phyloP scores from a whole-genome alignment of 768 basidiomycete genomes.

The Tricholoma bakamatsutake region DNA sequence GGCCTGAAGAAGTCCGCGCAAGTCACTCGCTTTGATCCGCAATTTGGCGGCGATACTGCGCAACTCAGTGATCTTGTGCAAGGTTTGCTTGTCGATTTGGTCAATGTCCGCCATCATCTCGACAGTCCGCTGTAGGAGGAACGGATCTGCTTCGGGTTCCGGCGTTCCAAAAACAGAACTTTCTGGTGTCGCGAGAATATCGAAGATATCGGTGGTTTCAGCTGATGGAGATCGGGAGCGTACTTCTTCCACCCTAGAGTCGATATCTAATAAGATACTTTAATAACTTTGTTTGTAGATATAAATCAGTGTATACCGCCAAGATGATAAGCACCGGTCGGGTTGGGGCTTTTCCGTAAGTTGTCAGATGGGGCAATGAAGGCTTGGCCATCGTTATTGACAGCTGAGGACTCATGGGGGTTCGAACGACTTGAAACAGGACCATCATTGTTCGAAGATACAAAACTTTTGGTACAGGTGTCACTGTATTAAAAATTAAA shows the following conservation, averaged over 20 bases:
- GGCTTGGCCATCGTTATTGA: neutral
- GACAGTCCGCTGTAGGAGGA: slow-evolving; percentile 11
- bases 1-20: slow-evolving; percentile 8
- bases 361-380: neutral
- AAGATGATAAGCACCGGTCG: neutral
- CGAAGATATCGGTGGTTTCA: slow-evolving; percentile 6
- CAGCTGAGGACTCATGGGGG: neutral
- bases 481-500: neutral
- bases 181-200: slow-evolving; percentile 13
- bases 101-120: slow-evolving; percentile 12
- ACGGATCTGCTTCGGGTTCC: slow-evolving; percentile 10
- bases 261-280: neutral
- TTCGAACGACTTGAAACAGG: neutral
- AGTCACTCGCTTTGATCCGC: slow-evolving; percentile 2
- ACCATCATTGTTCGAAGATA: neutral
- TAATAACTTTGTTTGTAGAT: neutral
- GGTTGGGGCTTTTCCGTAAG: neutral
- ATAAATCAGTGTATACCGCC: neutral
- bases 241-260: too few species aligned
- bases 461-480: neutral
- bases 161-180: slow-evolving; percentile 12
- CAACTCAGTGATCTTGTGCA: slow-evolving; percentile 5
- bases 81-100: slow-evolving; percentile 3
- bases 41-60: slow-evolving; percentile 6
- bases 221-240: neutral